A percentile compares a stretch with the other conserved stretches of the same genome.
These are phyloP conservation scores for Trichoderma endophyticum DNA, from an alignment of 2,329 filamentous ascomycete genomes.

Conservation along the genomic window DNA sequence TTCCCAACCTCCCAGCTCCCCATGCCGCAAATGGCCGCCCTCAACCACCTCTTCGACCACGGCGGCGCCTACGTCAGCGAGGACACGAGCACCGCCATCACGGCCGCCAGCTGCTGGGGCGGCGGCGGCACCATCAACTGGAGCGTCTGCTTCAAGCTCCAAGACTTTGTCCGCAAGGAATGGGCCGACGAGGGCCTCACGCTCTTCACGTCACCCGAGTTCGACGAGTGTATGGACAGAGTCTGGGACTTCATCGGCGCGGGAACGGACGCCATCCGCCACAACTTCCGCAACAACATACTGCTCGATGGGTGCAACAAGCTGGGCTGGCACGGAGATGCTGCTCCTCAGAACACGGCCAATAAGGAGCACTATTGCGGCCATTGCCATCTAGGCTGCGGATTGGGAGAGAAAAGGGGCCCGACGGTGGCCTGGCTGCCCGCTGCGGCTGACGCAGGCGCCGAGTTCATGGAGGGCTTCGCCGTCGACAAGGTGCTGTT, in stretches of 20 bases:
- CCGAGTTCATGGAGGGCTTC: slow-evolving; percentile 81
- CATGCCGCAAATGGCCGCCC: slow-evolving; percentile 62
- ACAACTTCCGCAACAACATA: slow-evolving; percentile 68
- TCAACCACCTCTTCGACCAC: slow-evolving; percentile 66
- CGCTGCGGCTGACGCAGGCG: slow-evolving; percentile 73
- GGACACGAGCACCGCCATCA: slow-evolving; percentile 56
- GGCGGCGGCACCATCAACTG: slow-evolving; percentile 89
- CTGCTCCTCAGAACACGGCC: slow-evolving; percentile 77
- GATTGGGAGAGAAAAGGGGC: slow-evolving; percentile 71
- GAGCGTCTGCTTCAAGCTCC: slow-evolving; percentile 64
- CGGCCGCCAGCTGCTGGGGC: slow-evolving; percentile 73
- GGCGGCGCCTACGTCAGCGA: slow-evolving; percentile 56
- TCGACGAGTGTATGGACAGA: slow-evolving; percentile 73
- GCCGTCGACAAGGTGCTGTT: slow-evolving; percentile 69
- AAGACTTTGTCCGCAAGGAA: slow-evolving; percentile 72
- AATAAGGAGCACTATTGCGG: slow-evolving; percentile 72
- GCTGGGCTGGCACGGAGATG: slow-evolving; percentile 66
- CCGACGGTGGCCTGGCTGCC: slow-evolving; percentile 74
- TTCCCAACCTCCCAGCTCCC: slow-evolving; percentile 70
- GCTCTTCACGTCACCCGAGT: slow-evolving; percentile 71
- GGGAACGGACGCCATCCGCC: slow-evolving; percentile 59
- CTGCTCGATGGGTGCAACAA: slow-evolving; percentile 73
- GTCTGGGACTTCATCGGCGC: slow-evolving; percentile 80
- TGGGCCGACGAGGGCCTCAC: slow-evolving; percentile 70
- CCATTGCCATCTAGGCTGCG: slow-evolving; percentile 58